Evolutionary conservation across 352 stramenopile species (phyloP), one percentile per base, ranked within the genome.

Genomic region (Albugo laibachii): DNA sequence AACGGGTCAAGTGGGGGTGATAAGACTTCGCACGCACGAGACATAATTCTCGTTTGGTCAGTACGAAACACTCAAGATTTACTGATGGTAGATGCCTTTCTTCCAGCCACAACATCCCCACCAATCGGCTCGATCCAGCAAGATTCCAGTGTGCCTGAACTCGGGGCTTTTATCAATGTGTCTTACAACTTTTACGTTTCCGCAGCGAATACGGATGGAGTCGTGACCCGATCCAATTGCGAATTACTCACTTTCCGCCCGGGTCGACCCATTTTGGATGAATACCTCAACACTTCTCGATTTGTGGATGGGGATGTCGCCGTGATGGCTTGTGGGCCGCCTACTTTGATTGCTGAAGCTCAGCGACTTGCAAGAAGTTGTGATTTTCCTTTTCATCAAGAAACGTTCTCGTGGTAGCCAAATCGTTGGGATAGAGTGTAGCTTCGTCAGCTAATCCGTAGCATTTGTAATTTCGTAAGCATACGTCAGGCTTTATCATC

Each of bases 301-400:
- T 86, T 80, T 43, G 63, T 62, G 36, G 50, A 43, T 37, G 19
- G 49, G 16, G 41, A 52, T 10, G 73, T 85, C 47, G 69, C 71
- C 8, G 73, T 89, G 39, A 50, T 89, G 39, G 73, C 68, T 13
- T 86, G 76, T 44, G 76, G 76, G 0, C 76, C 76, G 14, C 71
- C 71, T 4, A 79, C 71, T 27, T 78, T 89, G 65, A 69, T 63
- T 6, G 63, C 69, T 12, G 70, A 81, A 45, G 73, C 73, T 0
- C 76, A 89, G 51, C 31, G 56, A 14, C 58, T 83, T 2, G 70
- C 76, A n/a, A 65, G 69, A 31, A 59, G 56, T 44, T 78, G 69
- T 44, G 61, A 61, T 45, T 86, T 83, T 50, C 69, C 80, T 46
- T 86, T 89, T 54, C 76, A 89, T 57, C 86, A 84, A 50, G 77